A percentile compares a stretch with the other conserved stretches of the same genome.
These are phyloP conservation scores for Luffa acutangula DNA, from an alignment of 306 rosid genomes.

Conservation along the genomic window DNA sequence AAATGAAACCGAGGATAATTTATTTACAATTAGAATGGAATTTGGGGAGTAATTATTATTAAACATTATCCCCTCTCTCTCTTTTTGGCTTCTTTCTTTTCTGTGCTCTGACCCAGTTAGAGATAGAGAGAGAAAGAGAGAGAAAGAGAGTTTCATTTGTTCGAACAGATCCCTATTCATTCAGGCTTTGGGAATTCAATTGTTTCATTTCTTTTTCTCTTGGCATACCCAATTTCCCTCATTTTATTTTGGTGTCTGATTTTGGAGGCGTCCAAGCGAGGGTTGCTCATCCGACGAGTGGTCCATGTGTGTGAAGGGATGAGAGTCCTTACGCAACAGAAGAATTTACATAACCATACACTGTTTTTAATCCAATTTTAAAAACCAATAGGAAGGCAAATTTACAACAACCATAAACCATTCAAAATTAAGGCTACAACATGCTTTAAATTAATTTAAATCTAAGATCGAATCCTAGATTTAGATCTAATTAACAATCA, in stretches of 20 bases:
- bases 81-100: conserved; percentile 13
- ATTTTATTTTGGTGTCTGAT: conserved; percentile 16
- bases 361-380: too few relatives aligned
- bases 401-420: too few relatives aligned
- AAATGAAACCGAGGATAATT: conserved; percentile 11
- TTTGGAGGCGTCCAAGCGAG: too few relatives aligned
- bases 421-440: too few relatives aligned
- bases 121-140: conserved; percentile 4
- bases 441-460: too few relatives aligned
- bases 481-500: too few relatives aligned
- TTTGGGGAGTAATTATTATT: background rate
- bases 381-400: too few relatives aligned
- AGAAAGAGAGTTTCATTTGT: conserved; percentile 12
- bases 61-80: conserved; percentile 14
- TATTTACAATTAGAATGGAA: background rate
- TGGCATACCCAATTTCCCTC: conserved; percentile 15
- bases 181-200: conserved; percentile 31
- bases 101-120: conserved; percentile 32
- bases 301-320: too few relatives aligned
- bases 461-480: too few relatives aligned
- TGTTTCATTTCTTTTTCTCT: conserved; percentile 17
- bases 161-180: conserved; percentile 61
- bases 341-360: too few relatives aligned
- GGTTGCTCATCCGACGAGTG: too few relatives aligned
- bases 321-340: too few relatives aligned